Conservation (phyloP, 1,139 yeast genomes). For the Diutina catenulata region DNA sequence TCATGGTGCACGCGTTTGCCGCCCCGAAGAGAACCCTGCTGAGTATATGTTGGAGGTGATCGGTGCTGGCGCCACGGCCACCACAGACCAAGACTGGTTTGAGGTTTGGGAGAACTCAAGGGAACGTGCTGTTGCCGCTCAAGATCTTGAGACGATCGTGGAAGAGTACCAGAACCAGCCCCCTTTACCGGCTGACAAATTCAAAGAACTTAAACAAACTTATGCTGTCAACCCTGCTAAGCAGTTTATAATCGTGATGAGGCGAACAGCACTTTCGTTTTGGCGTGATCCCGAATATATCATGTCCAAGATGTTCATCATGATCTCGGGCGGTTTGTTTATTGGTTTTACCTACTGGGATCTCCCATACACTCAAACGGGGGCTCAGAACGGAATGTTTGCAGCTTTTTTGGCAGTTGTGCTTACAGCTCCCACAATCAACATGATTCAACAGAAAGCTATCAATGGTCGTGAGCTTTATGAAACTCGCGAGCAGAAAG, state of each 20-base stretch:
- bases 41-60: constrained; percentile 56
- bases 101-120: constrained; percentile 4
- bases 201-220: not conserved
- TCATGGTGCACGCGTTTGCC: constrained; percentile 50
- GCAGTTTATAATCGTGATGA: not conserved
- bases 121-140: not conserved
- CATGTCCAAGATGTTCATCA: constrained; percentile 9
- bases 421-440: constrained; percentile 39
- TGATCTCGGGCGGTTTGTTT: constrained; percentile 25
- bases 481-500: constrained; percentile 53
- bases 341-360: constrained; percentile 40
- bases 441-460: constrained; percentile 26
- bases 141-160: not conserved
- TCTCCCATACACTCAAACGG: constrained; percentile 16
- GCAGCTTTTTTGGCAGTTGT: constrained; percentile 39
- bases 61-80: constrained; percentile 6
- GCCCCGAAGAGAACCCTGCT: constrained; percentile 63
- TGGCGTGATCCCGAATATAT: constrained; percentile 10
- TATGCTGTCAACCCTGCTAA: not conserved
- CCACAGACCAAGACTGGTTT: constrained; percentile 1
- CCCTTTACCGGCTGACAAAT: not conserved
- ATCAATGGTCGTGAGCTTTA: constrained; percentile 41
- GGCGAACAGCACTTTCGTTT: constrained; percentile 6
- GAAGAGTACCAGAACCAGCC: not conserved
- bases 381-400: constrained; percentile 41